Base-by-base conservation (phyloP, 1,139 yeast genomes). In the Taiozyma sp. region DNA sequence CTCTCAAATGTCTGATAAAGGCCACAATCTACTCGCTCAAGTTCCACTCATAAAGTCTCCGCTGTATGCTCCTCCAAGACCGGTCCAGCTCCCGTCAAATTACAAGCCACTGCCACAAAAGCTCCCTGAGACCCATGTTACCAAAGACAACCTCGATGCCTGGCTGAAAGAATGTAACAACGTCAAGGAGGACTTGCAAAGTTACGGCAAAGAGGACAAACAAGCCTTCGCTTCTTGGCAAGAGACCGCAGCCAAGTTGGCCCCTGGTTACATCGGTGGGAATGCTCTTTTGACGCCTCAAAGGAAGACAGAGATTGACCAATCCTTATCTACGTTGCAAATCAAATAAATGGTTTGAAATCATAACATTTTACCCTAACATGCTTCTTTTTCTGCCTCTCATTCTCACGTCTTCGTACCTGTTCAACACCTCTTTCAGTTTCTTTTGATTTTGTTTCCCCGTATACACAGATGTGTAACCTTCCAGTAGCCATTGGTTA, bases 371-470 rank as follows among this genome's bases (percentile, higher is more conserved):
- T 16, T 62, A 87, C 13, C 98, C 98, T 47, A 91, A 72, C 97
- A 91, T 88, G 56, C 96, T 86, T 68, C 99, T 78, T 76, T 93
- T 93, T 59, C 99, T 77, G 2, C 99, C 99, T 64, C 99, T 79
- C 70, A 86, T 68, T 60, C 98, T 74, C 1, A 93, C 99, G 48
- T 87, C 95, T 50, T 84, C 88, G 50, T 93, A 76, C 62, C 91
- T 77, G 51, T 73, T 73, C 51, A 80, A 59, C 1, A 85, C 79
- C 54, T 87, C 95, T 10, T 65, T 70, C 54, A 74, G 68, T 58
- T 79, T 80, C 56, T 71, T 73, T 21, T 62, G 49, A 59, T 78
- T 70, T 47, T 57, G 53, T 53, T 71, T 59, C 58, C 64, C 62
- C 58, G 55, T 57, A 53, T 78, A 78, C 1, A 69, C 74, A n/a